Conservation (phyloP, 768 basidiomycete species). For the Termitomyces sp. region DNA sequence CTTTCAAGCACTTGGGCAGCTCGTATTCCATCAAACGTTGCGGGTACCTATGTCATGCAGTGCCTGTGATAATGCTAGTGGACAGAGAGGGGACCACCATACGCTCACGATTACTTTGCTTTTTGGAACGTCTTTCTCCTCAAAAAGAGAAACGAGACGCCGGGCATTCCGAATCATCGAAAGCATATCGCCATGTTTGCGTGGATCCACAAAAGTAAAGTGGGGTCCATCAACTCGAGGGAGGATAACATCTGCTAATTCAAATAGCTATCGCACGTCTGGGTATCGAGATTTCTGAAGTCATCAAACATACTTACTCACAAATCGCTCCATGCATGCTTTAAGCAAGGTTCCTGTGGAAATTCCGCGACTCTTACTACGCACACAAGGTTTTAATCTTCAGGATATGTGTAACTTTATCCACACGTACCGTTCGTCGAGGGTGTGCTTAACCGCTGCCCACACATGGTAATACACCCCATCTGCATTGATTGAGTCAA, state of each 20-base stretch:
- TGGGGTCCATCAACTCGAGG: slow-evolving; percentile 44
- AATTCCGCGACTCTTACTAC: slow-evolving; percentile 10
- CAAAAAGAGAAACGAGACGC: slow-evolving; percentile 35
- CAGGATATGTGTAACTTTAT: not conserved
- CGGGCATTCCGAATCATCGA: slow-evolving; percentile 39
- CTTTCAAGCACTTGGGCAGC: slow-evolving; percentile 38
- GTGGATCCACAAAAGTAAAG: slow-evolving; percentile 46
- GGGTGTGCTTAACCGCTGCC: slow-evolving; percentile 24
- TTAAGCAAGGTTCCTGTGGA: slow-evolving; percentile 6
- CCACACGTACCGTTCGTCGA: slow-evolving; percentile 16
- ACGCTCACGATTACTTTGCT: slow-evolving; percentile 47
- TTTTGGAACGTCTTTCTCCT: slow-evolving; percentile 29
- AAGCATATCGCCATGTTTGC: slow-evolving; percentile 27
- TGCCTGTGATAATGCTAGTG: not conserved
- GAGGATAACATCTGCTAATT: slow-evolving; percentile 39
- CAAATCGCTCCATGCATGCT: slow-evolving; percentile 23
- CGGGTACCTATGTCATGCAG: slow-evolving; percentile 41
- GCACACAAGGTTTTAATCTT: not conserved
- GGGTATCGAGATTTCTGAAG: not conserved
- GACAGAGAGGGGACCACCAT: slow-evolving; percentile 14
- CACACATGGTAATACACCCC: slow-evolving; percentile 25
- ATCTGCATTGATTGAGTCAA: slow-evolving; percentile 11
- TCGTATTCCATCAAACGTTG: slow-evolving; percentile 46
- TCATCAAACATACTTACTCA: slow-evolving; percentile 10
- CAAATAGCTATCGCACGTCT: slow-evolving; percentile 36